Conservation (phyloP, 2,329 filamentous ascomycete species). For the Epichloe gansuensis region DNA sequence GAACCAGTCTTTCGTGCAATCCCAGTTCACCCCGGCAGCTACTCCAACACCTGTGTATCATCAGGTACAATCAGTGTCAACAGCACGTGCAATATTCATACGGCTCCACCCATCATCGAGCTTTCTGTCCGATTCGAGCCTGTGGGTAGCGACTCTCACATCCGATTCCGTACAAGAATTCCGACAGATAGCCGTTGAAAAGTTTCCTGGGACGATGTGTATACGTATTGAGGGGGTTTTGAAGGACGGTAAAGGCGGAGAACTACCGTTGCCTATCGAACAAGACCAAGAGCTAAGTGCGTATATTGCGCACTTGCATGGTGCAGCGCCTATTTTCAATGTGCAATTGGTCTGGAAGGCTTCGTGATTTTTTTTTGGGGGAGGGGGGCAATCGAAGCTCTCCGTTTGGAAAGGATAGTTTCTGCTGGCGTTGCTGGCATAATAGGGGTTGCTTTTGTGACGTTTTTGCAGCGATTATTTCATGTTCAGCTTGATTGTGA, state of each 20-base stretch:
- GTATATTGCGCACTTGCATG: conserved; percentile 54
- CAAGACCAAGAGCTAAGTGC: conserved; percentile 60
- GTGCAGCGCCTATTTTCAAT: conserved; percentile 29
- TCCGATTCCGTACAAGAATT: conserved; percentile 49
- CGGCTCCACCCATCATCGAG: conserved; percentile 52
- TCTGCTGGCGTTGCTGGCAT: background rate
- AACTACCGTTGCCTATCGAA: conserved; percentile 53
- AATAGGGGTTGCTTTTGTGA: background rate
- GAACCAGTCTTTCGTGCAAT: conserved; percentile 19
- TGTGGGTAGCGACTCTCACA: conserved; percentile 56
- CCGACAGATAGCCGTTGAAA: conserved; percentile 45
- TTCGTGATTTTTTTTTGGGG: conserved; percentile 3
- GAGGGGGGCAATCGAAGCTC: background rate
- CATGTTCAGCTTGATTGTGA: no score
- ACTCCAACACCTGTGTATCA: conserved; percentile 15
- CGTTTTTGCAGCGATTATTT: no score
- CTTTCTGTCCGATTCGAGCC: conserved; percentile 33
- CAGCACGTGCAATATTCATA: conserved; percentile 49
- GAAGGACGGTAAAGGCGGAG: conserved; percentile 44
- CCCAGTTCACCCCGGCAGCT: conserved; percentile 15
- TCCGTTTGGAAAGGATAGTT: background rate
- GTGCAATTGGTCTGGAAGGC: conserved; percentile 26
- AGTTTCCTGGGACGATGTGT: conserved; percentile 48
- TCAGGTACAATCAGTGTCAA: conserved; percentile 10
- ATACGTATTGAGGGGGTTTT: conserved; percentile 55